These are phyloP conservation scores for Dichomitus squalens DNA, from an alignment of 1,284 basidiomycete species.

Conservation along the genomic window DNA sequence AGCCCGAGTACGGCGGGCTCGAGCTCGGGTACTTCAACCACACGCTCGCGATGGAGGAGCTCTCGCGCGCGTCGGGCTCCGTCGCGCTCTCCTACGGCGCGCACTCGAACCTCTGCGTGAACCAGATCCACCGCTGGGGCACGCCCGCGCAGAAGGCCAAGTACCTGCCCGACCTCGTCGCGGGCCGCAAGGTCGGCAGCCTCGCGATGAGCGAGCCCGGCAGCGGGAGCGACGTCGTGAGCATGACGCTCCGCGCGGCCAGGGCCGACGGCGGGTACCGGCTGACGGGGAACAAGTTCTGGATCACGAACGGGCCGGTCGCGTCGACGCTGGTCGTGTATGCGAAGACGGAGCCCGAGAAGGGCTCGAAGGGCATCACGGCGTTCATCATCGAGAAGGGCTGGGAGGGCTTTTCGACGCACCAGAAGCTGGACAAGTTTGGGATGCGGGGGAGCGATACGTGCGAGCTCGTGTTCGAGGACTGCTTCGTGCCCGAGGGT, in stretches of 20 bases:
- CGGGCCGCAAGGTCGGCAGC: conserved; percentile 85
- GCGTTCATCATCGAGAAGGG: conserved; percentile 88
- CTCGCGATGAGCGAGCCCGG: conserved; percentile 95
- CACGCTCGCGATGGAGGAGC: conserved; percentile 90
- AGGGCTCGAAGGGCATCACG: conserved; percentile 88
- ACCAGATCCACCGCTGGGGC: conserved; percentile 89
- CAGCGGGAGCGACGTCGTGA: conserved; percentile 90
- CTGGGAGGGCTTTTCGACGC: conserved; percentile 85
- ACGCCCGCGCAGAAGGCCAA: conserved; percentile 85
- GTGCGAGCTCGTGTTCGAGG: conserved; percentile 91
- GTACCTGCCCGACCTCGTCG: conserved; percentile 85
- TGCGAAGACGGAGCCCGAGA: conserved; percentile 83
- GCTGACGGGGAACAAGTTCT: conserved; percentile 92
- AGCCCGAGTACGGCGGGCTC: conserved; percentile 79
- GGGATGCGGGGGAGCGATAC: conserved; percentile 97
- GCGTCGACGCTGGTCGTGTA: conserved; percentile 93
- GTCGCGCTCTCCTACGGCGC: conserved; percentile 93
- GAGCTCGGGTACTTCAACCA: conserved; percentile 86
- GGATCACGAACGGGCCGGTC: conserved; percentile 95
- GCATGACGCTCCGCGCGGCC: conserved; percentile 84
- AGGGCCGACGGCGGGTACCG: conserved; percentile 77
- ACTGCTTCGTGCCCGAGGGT: conserved; percentile 88
- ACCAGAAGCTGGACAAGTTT: conserved; percentile 92
- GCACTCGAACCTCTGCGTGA: conserved; percentile 90
- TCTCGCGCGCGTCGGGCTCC: conserved; percentile 88